Evolutionary conservation across 148 eudicot species (phyloP).

Genomic region (Rhododendron kiyosumense): DNA sequence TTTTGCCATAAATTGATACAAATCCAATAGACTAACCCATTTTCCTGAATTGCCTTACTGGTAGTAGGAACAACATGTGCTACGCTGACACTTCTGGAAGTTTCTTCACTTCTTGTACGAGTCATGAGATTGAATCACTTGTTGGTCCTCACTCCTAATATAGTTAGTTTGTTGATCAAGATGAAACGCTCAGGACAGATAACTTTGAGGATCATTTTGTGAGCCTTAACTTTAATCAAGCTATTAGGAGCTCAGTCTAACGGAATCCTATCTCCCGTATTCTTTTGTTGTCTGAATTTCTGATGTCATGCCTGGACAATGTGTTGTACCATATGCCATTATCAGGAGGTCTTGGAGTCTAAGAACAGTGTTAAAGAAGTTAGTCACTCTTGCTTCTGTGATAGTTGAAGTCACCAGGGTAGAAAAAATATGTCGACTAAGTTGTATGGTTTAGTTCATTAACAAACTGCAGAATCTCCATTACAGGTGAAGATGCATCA

Average conservation of each 20-base stretch:
- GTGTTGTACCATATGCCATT: not conserved
- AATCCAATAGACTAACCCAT: not conserved
- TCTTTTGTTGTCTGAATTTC: not conserved
- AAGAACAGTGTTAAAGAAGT: not conserved
- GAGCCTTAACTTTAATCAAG: not conserved
- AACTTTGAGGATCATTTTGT: not conserved
- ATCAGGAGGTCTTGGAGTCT: not conserved
- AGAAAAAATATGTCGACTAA: not conserved
- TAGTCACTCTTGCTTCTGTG: not conserved
- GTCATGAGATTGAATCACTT: not conserved
- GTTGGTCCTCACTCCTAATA: not conserved
- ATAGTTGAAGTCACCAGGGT: not conserved
- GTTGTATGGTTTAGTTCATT: not conserved
- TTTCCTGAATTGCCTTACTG: not conserved
- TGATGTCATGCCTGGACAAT: not conserved
- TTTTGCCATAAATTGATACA: constrained; percentile 1
- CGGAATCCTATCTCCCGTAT: not conserved
- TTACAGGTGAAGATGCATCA: not conserved
- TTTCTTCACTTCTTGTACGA: no score
- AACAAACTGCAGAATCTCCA: not conserved
- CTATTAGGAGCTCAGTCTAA: not conserved
- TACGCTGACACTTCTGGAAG: not conserved
- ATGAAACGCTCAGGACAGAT: not conserved
- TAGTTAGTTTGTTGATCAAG: not conserved
- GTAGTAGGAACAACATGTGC: not conserved